A percentile compares a stretch with the other conserved stretches of the same genome.
Evolutionary conservation across 352 stramenopile species (phyloP).

Genomic region (Aphanomyces astaci): DNA sequence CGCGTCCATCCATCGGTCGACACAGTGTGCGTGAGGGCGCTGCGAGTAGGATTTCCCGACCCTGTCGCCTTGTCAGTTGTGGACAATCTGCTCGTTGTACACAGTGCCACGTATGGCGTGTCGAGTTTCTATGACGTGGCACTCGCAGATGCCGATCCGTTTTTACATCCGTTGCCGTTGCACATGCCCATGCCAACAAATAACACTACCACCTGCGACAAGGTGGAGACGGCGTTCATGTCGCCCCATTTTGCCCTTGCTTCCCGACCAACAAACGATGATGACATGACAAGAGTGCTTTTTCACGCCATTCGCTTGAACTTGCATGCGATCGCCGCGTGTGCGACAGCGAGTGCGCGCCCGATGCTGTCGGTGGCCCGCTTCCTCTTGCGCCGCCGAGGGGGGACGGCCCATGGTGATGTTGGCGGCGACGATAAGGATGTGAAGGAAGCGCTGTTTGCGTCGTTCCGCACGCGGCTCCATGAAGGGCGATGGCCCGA

Average conservation of each 20-base stretch:
- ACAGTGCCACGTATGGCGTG: conserved; percentile 74
- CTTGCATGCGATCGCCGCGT: neutral
- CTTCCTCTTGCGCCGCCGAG: conserved; percentile 5
- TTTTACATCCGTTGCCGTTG: conserved; percentile 52
- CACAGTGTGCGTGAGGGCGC: conserved; percentile 59
- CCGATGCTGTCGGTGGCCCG: neutral
- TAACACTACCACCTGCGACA: neutral
- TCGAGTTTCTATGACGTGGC: conserved; percentile 75
- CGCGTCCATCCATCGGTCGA: conserved; percentile 30
- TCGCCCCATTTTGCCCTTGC: too few relatives aligned
- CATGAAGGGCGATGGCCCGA: neutral
- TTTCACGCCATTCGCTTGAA: neutral
- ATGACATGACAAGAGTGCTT: neutral
- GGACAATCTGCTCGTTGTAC: conserved; percentile 75
- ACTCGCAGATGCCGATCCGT: conserved; percentile 41
- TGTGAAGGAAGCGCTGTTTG: neutral
- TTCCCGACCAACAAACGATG: too few relatives aligned
- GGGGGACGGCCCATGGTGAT: neutral
- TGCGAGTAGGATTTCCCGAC: conserved; percentile 61
- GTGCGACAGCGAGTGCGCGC: neutral
- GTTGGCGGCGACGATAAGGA: neutral
- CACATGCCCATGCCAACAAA: neutral
- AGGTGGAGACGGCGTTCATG: neutral
- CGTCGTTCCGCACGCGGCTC: neutral
- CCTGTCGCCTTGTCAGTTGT: conserved; percentile 64